These are phyloP conservation scores for Hyphodiscus hymeniophilus DNA, from an alignment of 495 filamentous ascomycete genomes.

Conservation along the genomic window DNA sequence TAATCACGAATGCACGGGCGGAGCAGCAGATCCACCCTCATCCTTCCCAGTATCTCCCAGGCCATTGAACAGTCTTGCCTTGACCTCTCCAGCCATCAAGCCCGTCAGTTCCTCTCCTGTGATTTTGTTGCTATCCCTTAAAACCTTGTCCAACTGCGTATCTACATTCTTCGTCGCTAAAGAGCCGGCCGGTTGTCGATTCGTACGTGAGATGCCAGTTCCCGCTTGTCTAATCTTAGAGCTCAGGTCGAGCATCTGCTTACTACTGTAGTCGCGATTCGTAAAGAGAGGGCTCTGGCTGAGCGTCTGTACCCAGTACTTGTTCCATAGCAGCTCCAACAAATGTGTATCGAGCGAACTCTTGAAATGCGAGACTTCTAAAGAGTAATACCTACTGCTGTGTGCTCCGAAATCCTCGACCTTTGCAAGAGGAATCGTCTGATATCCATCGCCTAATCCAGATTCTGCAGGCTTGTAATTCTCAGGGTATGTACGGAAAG, in stretches of 20 bases:
- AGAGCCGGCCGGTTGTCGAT: constrained; percentile 9
- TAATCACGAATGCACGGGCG: background rate
- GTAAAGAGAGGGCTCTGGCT: constrained; percentile 89
- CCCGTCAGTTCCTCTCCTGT: constrained; percentile 81
- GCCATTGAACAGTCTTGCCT: constrained; percentile 74
- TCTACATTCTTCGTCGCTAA: constrained; percentile 30
- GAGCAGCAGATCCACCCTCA: background rate
- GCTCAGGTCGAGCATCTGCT: constrained; percentile 84
- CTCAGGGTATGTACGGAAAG: constrained; percentile 85
- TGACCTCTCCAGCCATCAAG: constrained; percentile 72
- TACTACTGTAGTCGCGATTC: constrained; percentile 86
- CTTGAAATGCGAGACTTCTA: constrained; percentile 91
- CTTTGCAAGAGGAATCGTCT: constrained; percentile 82
- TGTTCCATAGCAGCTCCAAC: constrained; percentile 91
- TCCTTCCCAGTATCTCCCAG: constrained; percentile 32
- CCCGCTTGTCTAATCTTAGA: constrained; percentile 66
- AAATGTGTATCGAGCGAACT: constrained; percentile 78
- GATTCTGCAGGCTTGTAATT: constrained; percentile 52
- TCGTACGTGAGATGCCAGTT: constrained; percentile 32
- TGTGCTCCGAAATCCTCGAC: constrained; percentile 96
- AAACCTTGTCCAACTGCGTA: constrained; percentile 67
- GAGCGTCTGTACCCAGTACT: constrained; percentile 99
- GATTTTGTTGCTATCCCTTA: constrained; percentile 71
- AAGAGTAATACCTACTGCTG: constrained; percentile 76
- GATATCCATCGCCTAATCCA: constrained; percentile 45